These are phyloP conservation scores for Nannizziopsis barbatae DNA, from an alignment of 2,329 filamentous ascomycete species.

Conservation along the genomic window DNA sequence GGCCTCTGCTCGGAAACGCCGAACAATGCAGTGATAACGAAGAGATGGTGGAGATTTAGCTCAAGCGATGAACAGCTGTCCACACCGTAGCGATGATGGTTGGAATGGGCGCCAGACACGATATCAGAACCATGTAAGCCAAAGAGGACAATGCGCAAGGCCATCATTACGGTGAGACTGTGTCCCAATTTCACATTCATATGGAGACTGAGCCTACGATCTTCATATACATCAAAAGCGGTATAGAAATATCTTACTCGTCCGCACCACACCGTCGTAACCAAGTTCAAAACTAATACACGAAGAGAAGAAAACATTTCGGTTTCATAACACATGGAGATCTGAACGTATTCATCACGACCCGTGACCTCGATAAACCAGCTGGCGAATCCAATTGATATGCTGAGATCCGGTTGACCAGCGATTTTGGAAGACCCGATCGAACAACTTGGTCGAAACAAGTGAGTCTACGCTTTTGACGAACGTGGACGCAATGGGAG, in stretches of 20 bases:
- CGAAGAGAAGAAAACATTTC: constrained; percentile 2
- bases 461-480: constrained; percentile 52
- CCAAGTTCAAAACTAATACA: constrained; percentile 10
- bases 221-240: not conserved
- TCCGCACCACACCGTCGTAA: not conserved
- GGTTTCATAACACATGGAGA: not conserved
- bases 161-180: not conserved
- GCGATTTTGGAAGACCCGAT: constrained; percentile 51
- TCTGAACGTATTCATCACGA: constrained; percentile 1
- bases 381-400: constrained; percentile 13
- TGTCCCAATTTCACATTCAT: not conserved
- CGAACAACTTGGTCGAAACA: constrained; percentile 50
- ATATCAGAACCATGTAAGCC: constrained; percentile 5
- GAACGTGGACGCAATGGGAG: constrained; percentile 43
- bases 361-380: constrained; percentile 10
- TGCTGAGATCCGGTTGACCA: constrained; percentile 25
- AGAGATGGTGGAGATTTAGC: not conserved
- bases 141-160: not conserved
- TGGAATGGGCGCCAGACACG: constrained; percentile 6
- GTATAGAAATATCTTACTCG: constrained; percentile 5
- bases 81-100: not conserved
- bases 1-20: not conserved
- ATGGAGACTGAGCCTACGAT: not conserved
- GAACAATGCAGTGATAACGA: not conserved
- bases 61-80: not conserved